Evolutionary conservation across 495 filamentous ascomycete species (phyloP).

Genomic region (Eremomyces bilateralis): DNA sequence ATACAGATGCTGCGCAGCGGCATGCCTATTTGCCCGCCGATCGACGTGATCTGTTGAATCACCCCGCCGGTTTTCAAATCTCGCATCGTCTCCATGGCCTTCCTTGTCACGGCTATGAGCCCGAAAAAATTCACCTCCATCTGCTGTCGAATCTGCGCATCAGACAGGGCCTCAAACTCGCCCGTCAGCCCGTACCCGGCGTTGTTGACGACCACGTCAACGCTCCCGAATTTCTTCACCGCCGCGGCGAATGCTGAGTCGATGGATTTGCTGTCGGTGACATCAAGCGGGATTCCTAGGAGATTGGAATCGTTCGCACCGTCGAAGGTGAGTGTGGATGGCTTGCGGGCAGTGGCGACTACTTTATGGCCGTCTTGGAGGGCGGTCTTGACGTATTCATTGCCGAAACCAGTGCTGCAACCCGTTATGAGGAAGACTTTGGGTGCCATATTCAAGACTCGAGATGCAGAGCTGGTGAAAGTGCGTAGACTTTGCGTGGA

Average conservation of each 20-base stretch:
- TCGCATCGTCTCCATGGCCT: slow-evolving; percentile 23
- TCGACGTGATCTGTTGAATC: slow-evolving; percentile 25
- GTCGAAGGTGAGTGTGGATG: slow-evolving; percentile 10
- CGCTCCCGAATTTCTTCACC: slow-evolving; percentile 14
- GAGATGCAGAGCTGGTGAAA: too few species aligned
- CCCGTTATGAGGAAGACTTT: slow-evolving; percentile 20
- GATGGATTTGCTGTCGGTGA: slow-evolving; percentile 13
- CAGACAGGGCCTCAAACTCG: slow-evolving; percentile 17
- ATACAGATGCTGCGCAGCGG: not conserved
- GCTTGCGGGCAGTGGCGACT: slow-evolving; percentile 19
- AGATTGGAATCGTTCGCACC: slow-evolving; percentile 6
- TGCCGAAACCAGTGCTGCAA: slow-evolving; percentile 18
- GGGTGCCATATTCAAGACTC: slow-evolving; percentile 13
- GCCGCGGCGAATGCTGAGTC: slow-evolving; percentile 15
- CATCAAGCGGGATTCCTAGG: slow-evolving; percentile 15
- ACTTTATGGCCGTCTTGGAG: slow-evolving; percentile 17
- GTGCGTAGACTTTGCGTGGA: too few species aligned
- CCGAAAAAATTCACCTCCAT: slow-evolving; percentile 22
- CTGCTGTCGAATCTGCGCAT: slow-evolving; percentile 16
- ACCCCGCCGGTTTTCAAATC: slow-evolving; percentile 20
- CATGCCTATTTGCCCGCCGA: slow-evolving; percentile 20
- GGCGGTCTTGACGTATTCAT: slow-evolving; percentile 15
- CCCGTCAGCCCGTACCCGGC: slow-evolving; percentile 18
- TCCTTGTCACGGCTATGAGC: slow-evolving; percentile 19
- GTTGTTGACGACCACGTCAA: slow-evolving; percentile 21